Base-by-base conservation (phyloP, 352 stramenopile species). In the Pythium utonaiense region DNA sequence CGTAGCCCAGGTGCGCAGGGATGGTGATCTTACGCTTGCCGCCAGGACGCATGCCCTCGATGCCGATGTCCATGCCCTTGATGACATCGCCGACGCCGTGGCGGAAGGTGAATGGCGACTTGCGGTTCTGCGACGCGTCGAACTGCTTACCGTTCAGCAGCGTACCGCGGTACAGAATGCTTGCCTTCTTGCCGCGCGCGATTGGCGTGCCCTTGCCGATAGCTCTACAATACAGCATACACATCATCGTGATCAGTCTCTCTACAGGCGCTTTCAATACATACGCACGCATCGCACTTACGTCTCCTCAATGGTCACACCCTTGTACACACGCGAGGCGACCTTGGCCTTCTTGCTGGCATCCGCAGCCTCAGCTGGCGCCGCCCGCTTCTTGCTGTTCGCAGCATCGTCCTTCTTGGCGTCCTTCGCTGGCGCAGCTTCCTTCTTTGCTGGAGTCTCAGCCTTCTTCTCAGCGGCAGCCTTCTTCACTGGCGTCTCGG, bases 31-130 rank as follows among this genome's bases (percentile, higher is more conserved):
- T 96, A 47, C 96, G 95, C 80, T 99, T 95, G 62, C 85, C 87
- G 28, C 86, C 86, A 1, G 85, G 57, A 30, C 83, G 82, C 83
- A 95, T 95, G 61, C 84, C 86, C 47, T 93, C 80, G 16, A 99
- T 96, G 40, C 95, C 86, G 62, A 97, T 89, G 71, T 98, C 96
- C 93, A 97, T 98, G 63, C 95, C 95, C 67, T 97, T 95, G 73
- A 98, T 98, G 28, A 98, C 94, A 53, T 97, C 79, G 38, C 86
- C 86, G 25, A 91, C 80, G 51, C 86, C 84, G 51, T 93, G 83
- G 38, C 80, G 81, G 79, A 95, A 95, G 45, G 70, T 72, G 68
- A 95, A 95, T 51, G 86, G 84, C 55, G 79, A 82, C 69, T 92
- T 93, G 65, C 86, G 86, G 73, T 86, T 93, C 69, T 87, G 73